Base-by-base conservation (phyloP, 2,329 filamentous ascomycete genomes). In the Pyrenochaeta sp. region DNA sequence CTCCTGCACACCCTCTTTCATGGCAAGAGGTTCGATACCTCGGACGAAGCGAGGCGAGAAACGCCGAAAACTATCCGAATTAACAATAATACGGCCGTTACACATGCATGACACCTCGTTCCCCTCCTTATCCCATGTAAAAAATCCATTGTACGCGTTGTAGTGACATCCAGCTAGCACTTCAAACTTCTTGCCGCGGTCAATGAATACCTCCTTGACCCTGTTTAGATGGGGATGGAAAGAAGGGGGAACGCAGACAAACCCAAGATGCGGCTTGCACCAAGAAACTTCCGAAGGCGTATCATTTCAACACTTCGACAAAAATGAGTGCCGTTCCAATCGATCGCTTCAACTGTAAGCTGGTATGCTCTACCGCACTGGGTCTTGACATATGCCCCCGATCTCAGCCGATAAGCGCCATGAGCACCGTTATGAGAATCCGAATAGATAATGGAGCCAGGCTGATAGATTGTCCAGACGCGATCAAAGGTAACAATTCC, bases 71-170 rank as follows among this genome's bases (percentile, higher is more conserved):
- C 76, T 74, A 52, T 78, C 87, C 0, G 91, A 86, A 69, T 96
- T 93, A 27, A 96, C 84, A 91, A 96, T 96, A 65, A 96, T 84
- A 34, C 93, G 88, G 25, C 92, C 90, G 63, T 91, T 90, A 72
- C 24, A 43, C 22, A 25, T 25, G 19, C 25, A 43, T 27, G 24
- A 19, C 22, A 27, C 40, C 22, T 43, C 40, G 7, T 27, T 43
- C 40, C 40, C 40, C 25, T 43, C 40, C 9, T 43, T 24, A 12
- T 43, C 40, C 24, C 40, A 72, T 1, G 75, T 69, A 0, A 84
- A 62, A 52, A 76, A 77, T 93, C 89, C 77, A 91, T 93, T 75
- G 90, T 81, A 82, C 91, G 94, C 80, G 86, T 87, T 72, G 79
- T 94, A 96, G 67, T 94, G 88, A 72, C 91, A 89, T 9, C 92